Base-by-base conservation (phyloP, 2,329 filamentous ascomycete genomes). In the Trichoderma breve region DNA sequence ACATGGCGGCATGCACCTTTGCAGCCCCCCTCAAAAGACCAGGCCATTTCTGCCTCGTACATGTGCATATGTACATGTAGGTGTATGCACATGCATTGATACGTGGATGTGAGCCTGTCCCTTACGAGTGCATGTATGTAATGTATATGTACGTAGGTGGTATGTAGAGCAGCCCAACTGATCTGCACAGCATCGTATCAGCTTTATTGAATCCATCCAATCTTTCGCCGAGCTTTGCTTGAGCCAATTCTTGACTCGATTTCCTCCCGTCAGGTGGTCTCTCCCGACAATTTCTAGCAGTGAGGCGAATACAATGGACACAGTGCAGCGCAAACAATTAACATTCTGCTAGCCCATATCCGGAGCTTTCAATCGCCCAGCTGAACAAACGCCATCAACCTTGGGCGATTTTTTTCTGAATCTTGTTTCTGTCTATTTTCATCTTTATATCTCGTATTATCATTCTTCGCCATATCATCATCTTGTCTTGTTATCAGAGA, bases 91-190 rank as follows among this genome's bases (percentile, higher is more conserved):
- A 66, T 57, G 64, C 47, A 57, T 39, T 24, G 32, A 57, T 67
- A 67, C 47, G 64, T 67, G 64, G 34, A 67, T 30, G 39, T 53
- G 47, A 24, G 47, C 47, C 47, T 21, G 47, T 53, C n/a, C 47
- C 47, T 53, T 53, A 12, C 21, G 47, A 24, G 47, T 53, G 47
- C 47, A 53, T 53, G 47, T 53, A 53, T 24, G 47, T 53, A 24
- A 53, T 53, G 47, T 53, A 24, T 24, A 53, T 53, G 47, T 53
- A 53, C 21, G 47, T 53, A 24, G 47, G 47, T 53, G 47, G 47
- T 21, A 53, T 53, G 47, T 65, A 65, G 43, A 66, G 63, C 28
- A 66, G 30, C 51, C 63, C 63, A 39, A 55, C 47, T 55, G 63
- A 66, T 55, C 63, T 32, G 53, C 63, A 55, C 47, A 30, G 7